phyloP scores from a whole-genome alignment of 2,329 filamentous ascomycete species.

The Mycosphaerella sp. region DNA sequence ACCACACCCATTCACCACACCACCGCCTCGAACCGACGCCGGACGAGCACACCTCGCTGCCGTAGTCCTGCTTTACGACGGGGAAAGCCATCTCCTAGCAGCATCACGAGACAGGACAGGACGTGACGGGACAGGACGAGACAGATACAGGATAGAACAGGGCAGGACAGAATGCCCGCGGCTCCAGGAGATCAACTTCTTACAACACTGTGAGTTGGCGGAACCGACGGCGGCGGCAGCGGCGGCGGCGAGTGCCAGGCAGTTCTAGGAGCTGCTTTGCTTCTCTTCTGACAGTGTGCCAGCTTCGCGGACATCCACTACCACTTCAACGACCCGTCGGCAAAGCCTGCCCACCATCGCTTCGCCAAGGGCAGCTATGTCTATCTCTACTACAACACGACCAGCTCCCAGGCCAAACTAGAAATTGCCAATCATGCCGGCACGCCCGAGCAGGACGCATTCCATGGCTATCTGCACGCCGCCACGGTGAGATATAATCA shows the following conservation, averaged over 20 bases:
- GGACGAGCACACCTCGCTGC: conserved; percentile 27
- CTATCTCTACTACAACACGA: conserved; percentile 70
- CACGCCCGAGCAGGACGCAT: conserved; percentile 70
- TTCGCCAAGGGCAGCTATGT: conserved; percentile 77
- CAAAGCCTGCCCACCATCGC: conserved; percentile 67
- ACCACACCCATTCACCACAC: conserved; percentile 19
- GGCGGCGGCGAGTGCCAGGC: no score
- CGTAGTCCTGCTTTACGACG: conserved; percentile 24
- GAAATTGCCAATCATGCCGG: conserved; percentile 72
- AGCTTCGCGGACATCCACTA: conserved; percentile 77
- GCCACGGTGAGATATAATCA: conserved; percentile 64
- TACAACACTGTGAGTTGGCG: conserved; percentile 41
- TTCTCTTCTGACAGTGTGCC: neutral
- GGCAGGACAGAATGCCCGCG: conserved; percentile 39
- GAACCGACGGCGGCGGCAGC: no score
- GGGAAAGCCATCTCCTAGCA: conserved; percentile 18
- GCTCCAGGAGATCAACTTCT: conserved; percentile 44
- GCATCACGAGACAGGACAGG: conserved; percentile 3
- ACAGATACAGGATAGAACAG: no score
- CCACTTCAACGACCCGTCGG: conserved; percentile 63
- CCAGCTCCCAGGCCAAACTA: conserved; percentile 60
- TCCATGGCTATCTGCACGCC: conserved; percentile 57
- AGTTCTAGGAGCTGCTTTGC: no score
- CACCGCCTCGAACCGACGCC: conserved; percentile 26
- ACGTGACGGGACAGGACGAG: no score